phyloP scores from a whole-genome alignment of 2,329 filamentous ascomycete genomes.

The Proliferodiscus dingleyae region DNA sequence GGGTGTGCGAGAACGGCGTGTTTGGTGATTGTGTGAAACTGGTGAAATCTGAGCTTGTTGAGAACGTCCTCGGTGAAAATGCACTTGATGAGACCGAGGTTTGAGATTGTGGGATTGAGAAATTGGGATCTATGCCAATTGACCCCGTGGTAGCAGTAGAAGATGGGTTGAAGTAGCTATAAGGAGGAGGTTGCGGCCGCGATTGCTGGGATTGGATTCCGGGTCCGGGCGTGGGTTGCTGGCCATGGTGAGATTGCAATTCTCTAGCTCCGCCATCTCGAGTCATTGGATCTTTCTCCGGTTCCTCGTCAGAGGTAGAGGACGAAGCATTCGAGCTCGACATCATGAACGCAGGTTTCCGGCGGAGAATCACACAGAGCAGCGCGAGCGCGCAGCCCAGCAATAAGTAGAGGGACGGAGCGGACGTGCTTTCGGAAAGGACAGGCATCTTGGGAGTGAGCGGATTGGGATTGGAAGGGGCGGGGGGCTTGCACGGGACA shows the following conservation, averaged over 20 bases:
- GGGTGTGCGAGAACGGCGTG: neutral
- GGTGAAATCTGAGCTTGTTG: too few species aligned
- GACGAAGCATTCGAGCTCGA: neutral
- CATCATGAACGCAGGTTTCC: neutral
- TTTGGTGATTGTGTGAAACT: too few species aligned
- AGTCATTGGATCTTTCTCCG: neutral
- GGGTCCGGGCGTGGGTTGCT: too few species aligned
- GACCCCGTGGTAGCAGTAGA: neutral
- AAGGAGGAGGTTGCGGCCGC: neutral
- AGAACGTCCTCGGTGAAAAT: too few species aligned
- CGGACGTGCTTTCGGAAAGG: constrained; percentile 3
- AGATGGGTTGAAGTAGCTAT: neutral
- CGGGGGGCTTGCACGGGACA: neutral
- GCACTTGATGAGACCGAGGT: too few species aligned
- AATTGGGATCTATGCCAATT: neutral
- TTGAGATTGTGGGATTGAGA: too few species aligned
- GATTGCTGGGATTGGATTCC: neutral
- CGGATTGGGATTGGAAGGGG: neutral
- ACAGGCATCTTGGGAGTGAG: constrained; percentile 1
- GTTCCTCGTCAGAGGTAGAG: neutral
- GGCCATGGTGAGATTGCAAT: too few species aligned
- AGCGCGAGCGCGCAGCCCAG: neutral
- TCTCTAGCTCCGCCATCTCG: too few species aligned
- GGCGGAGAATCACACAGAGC: neutral
- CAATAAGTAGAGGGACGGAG: neutral